Evolutionary conservation across 257 asterid genomes (phyloP), one percentile per base, ranked within the genome.

Genomic region (Solanum sejunctum): DNA sequence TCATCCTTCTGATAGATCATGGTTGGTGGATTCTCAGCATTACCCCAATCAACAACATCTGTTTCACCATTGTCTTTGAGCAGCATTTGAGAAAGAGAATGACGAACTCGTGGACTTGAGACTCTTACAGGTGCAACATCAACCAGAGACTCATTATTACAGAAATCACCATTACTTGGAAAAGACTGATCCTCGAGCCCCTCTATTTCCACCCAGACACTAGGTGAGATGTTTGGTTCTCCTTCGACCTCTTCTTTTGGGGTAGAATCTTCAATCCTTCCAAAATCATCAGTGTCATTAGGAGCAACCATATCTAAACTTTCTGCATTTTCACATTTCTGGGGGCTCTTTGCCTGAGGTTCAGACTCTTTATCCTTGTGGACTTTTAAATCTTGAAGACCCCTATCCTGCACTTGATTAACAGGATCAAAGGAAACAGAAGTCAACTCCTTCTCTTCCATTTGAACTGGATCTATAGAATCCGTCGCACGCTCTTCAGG

Each of bases 31-130:
- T 94, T 95, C 88, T 97, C 99, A 15, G 99, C 98, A 91, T 92
- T 95, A 16, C 98, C 99, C 99, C 98, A 97, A 69, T 93, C 99
- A 80, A 85, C 82, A 8, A 83, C 87, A 87, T 97, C 98, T 26
- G 26, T 26, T 88, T 95, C 99, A 71, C 93, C 90, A 86, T 89
- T 93, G 92, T 97, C 99, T 86, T 97, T 93, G 64, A 94, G 97
- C 87, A 97, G 94, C 99, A 97, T 95, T 88, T 97, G 99, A 63
- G 99, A 97, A 32, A 95, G 93, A 80, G 99, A 94, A 85, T 97
- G 98, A 60, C 95, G 98, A 82, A 94, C 94, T 69, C 97, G 94
- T 85, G 99, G 94, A 86, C 95, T 97, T 58, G 97, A 88, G 36
- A 82, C 88, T 78, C 87, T 90, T 71, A 85, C 90, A 26, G 94